Conservation (phyloP, 2,329 filamentous ascomycete species). For the Fusarium sp. region DNA sequence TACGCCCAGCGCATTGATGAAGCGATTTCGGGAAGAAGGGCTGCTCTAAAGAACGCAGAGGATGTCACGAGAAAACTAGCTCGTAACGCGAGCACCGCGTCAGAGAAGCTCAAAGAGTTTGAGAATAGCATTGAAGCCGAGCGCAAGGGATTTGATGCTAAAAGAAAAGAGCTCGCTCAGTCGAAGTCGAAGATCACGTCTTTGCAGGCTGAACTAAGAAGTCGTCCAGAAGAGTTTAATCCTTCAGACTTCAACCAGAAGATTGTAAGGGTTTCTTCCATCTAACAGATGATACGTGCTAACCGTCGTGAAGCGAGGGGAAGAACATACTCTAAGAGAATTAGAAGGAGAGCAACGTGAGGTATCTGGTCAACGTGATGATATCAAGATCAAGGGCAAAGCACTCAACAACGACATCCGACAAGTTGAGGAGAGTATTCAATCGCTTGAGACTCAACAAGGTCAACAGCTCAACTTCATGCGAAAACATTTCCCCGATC, state of each 20-base stretch:
- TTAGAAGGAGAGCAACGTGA: conserved; percentile 57
- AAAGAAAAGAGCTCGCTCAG: conserved; percentile 62
- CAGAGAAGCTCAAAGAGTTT: conserved; percentile 57
- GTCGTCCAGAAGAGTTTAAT: conserved; percentile 75
- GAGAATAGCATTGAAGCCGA: conserved; percentile 61
- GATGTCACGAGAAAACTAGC: conserved; percentile 58
- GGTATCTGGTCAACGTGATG: conserved; percentile 53
- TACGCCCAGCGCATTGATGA: conserved; percentile 71
- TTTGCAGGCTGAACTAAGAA: conserved; percentile 71
- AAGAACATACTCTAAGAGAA: conserved; percentile 68
- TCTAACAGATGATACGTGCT: conserved; percentile 12
- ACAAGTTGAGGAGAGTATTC: conserved; percentile 60
- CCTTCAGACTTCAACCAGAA: conserved; percentile 75
- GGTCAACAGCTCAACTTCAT: conserved; percentile 80
- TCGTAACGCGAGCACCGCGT: conserved; percentile 50
- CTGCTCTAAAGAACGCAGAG: conserved; percentile 65
- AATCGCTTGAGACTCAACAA: conserved; percentile 75
- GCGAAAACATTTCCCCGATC: conserved; percentile 68
- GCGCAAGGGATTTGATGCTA: conserved; percentile 59
- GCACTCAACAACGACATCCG: conserved; percentile 54
- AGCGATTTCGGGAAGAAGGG: conserved; percentile 66
- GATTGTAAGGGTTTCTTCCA: conserved; percentile 65
- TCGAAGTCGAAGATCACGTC: conserved; percentile 68
- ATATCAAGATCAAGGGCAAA: conserved; percentile 56
- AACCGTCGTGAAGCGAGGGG: conserved; percentile 62